These are phyloP conservation scores for Monilinia fructicola DNA, from an alignment of 2,329 filamentous ascomycete species.

Conservation along the genomic window DNA sequence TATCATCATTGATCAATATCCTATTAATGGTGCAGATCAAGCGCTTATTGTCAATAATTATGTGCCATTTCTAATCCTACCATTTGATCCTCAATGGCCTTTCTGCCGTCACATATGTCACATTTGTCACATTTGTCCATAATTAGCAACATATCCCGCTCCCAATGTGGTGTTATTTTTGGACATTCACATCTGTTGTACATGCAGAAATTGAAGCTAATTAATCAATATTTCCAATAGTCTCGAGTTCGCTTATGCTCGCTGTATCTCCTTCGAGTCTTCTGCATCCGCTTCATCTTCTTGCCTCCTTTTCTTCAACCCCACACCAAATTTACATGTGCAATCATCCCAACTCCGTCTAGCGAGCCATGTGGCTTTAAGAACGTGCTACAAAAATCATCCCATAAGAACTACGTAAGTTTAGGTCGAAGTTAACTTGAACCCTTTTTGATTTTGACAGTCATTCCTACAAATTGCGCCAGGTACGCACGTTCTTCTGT, in stretches of 20 bases:
- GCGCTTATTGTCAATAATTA: constrained; percentile 23
- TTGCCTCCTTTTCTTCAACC: constrained; percentile 1
- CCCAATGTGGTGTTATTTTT: constrained; percentile 24
- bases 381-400: background rate
- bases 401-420: background rate
- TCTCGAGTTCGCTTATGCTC: background rate
- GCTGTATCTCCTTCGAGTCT: background rate
- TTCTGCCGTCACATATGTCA: background rate
- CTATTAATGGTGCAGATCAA: constrained; percentile 23
- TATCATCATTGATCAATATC: background rate
- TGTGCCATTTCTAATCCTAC: constrained; percentile 10
- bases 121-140: constrained; percentile 17
- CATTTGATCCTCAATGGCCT: constrained; percentile 10
- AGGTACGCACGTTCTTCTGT: constrained; percentile 12
- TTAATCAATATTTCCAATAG: constrained; percentile 25
- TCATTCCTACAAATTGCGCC: background rate
- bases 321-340: background rate
- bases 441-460: background rate
- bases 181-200: constrained; percentile 14
- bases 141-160: constrained; percentile 23
- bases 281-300: background rate
- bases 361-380: constrained; percentile 18
- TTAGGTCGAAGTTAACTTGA: background rate
- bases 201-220: constrained; percentile 21
- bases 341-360: background rate